A percentile compares a stretch with the other conserved stretches of the same genome.
phyloP scores from a whole-genome alignment of 495 filamentous ascomycete genomes.

The Acidomyces sp. region DNA sequence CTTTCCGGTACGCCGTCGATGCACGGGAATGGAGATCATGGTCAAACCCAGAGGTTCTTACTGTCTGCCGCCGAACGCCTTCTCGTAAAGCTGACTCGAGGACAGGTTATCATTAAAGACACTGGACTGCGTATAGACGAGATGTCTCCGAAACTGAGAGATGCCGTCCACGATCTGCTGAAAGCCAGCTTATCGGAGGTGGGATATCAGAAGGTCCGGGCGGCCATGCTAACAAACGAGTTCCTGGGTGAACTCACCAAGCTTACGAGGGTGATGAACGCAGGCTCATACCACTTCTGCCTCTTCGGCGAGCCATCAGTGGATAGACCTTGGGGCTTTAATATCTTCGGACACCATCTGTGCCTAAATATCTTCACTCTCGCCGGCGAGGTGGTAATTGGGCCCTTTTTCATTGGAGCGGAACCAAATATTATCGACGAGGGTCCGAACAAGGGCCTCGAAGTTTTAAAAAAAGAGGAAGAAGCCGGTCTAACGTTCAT shows the following conservation, averaged over 20 bases:
- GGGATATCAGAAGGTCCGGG: constrained; percentile 57
- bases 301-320: constrained; percentile 45
- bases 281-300: constrained; percentile 61
- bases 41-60: constrained; percentile 51
- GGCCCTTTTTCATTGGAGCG: constrained; percentile 63
- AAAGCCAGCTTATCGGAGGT: constrained; percentile 46
- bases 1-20: constrained; percentile 47
- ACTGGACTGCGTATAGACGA: constrained; percentile 55
- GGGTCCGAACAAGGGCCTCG: constrained; percentile 46
- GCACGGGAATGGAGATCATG: constrained; percentile 59
- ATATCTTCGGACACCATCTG: constrained; percentile 66
- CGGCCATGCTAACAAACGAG: constrained; percentile 62
- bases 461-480: constrained; percentile 55
- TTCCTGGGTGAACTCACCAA: constrained; percentile 59
- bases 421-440: constrained; percentile 62
- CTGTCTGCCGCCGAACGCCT: neutral
- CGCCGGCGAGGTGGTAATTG: constrained; percentile 45
- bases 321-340: constrained; percentile 51
- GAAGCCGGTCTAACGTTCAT: constrained; percentile 49
- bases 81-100: neutral
- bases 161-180: constrained; percentile 41
- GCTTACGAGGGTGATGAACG: constrained; percentile 51
- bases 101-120: constrained; percentile 28
- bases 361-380: constrained; percentile 55
- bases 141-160: constrained; percentile 30